Percentiles rank a stretch among this genome's conserved stretches.
Conservation (phyloP, 2,329 filamentous ascomycete genomes). For the Fusarium coicis region DNA sequence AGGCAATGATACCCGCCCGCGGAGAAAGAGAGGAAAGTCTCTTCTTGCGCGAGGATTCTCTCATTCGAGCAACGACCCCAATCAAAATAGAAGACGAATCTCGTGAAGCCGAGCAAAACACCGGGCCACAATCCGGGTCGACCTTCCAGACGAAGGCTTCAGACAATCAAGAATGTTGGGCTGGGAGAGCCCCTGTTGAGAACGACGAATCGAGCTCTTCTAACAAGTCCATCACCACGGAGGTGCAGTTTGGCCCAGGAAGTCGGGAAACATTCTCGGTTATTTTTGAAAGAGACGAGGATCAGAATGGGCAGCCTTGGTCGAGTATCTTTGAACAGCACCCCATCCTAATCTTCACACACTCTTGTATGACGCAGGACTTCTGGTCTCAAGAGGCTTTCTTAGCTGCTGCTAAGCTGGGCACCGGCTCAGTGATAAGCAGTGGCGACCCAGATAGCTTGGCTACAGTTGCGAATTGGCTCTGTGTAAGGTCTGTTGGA, state of each 20-base stretch:
- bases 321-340: constrained; percentile 40
- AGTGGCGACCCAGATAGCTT: constrained; percentile 33
- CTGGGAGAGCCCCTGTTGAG: background rate
- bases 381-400: constrained; percentile 36
- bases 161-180: background rate
- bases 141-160: background rate
- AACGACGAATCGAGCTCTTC: background rate
- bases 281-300: constrained; percentile 15
- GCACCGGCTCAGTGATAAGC: constrained; percentile 36
- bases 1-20: constrained; percentile 39
- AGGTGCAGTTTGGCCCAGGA: constrained; percentile 32
- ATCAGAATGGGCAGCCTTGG: constrained; percentile 38
- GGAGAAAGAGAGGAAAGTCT: constrained; percentile 41
- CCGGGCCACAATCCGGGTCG: background rate
- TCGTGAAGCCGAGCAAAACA: background rate
- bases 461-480: constrained; percentile 46
- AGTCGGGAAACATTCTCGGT: constrained; percentile 17
- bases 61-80: background rate
- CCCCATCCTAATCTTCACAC: constrained; percentile 47
- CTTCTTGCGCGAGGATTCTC: constrained; percentile 29
- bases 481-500: constrained; percentile 51
- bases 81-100: background rate
- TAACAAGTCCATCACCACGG: constrained; percentile 12
- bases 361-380: constrained; percentile 49
- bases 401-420: constrained; percentile 28